Base-by-base conservation (phyloP, 2,329 filamentous ascomycete genomes). In the Pseudofabraea citricarpa region DNA sequence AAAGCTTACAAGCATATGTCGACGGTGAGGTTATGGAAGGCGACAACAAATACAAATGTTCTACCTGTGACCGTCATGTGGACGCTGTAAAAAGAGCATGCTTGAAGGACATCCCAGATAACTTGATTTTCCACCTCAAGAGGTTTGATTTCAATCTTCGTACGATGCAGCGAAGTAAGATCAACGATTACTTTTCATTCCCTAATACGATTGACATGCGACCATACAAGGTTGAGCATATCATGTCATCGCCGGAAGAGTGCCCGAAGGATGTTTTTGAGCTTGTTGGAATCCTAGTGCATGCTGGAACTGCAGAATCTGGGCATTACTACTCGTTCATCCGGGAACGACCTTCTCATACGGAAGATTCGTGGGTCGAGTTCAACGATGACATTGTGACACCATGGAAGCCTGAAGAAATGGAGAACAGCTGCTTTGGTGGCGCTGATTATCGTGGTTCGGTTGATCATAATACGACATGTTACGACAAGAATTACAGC, bases 291-390 rank as follows among this genome's bases (percentile, higher is more conserved):
- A 81, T 98, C 36, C 79, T 98, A 15, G 89, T 98, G 2, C 93
- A 98, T 61, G 85, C 87, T 12, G 93, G 93, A 13, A 95, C 87
- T 3, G 90, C 91, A 10, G 89, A 96, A 59, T 91, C 89, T 21
- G 93, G 93, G 0, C 93, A 98, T 63, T 98, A 98, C 66, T 97
- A 96, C 66, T 97, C 91, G 0, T 97, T 90, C 61, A 89, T 94
- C 50, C 85, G 89, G 41, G 86, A 95, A 62, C 78, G 90, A 15
- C 81, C 87, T 16, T 72, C 73, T 16, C 63, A 63, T 12, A 62
- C 68, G 69, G 9, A 67, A 56, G 42, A 65, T 64, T 41, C 69
- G 5, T 98, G 93, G 93, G 75, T 95, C 8, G 88, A 95, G 59
- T 96, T 96, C 65, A 97, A 98, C 55, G 93, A 98, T 61, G 83